Conservation (phyloP, 2,329 filamentous ascomycete genomes). For the Paramyrothecium roridum region DNA sequence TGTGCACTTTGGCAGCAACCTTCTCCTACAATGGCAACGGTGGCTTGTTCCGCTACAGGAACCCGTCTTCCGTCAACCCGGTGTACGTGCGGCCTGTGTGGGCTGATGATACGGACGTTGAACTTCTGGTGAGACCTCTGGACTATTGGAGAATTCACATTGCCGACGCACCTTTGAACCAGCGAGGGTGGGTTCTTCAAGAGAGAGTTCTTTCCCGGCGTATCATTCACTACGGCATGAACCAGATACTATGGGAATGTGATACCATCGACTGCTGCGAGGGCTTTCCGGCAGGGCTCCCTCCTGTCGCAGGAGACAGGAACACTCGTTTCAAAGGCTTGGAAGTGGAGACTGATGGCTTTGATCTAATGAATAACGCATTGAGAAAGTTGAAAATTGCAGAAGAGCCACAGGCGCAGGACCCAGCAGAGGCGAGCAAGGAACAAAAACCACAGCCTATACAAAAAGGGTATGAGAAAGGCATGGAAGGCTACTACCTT, state of each 20-base stretch:
- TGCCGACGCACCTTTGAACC: background rate
- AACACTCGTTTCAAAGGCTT: background rate
- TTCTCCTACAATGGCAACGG: background rate
- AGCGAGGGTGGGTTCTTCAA: background rate
- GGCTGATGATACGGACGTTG: background rate
- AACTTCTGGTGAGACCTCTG: background rate
- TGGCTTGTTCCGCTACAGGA: background rate
- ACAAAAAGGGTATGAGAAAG: background rate
- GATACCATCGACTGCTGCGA: background rate
- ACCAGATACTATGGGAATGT: slow-evolving; percentile 1
- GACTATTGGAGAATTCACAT: background rate
- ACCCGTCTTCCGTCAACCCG: background rate
- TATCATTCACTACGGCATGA: background rate
- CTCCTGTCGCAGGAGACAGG: background rate
- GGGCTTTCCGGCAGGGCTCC: background rate
- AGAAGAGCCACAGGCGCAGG: too few relatives aligned
- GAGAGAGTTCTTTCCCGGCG: background rate
- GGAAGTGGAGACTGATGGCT: background rate
- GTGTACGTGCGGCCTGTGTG: background rate
- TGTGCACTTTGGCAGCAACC: background rate
- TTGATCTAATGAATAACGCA: background rate
- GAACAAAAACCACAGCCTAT: background rate
- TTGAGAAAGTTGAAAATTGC: background rate
- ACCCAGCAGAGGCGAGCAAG: too few relatives aligned
- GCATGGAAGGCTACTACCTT: background rate